These are phyloP conservation scores for Wilhelminamyces savonicus DNA, from an alignment of 805 yeast genomes.

Conservation along the genomic window DNA sequence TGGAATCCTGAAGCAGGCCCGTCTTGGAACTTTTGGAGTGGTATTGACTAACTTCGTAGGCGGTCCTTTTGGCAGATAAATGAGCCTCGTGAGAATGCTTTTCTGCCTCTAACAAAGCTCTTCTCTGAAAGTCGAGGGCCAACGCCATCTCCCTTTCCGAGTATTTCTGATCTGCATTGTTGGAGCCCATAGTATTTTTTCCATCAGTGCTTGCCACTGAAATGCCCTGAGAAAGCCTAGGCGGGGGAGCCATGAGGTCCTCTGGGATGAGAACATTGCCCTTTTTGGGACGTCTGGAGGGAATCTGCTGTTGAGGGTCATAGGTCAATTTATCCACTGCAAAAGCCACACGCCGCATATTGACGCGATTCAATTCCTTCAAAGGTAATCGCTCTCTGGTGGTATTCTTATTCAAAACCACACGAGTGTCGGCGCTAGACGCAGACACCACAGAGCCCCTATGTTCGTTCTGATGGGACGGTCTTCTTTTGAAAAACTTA, in stretches of 20 bases:
- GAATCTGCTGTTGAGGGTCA: slow-evolving; percentile 62
- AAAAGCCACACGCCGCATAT: slow-evolving; percentile 64
- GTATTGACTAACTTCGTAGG: slow-evolving; percentile 53
- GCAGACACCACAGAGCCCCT: slow-evolving; percentile 4
- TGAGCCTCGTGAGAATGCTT: slow-evolving; percentile 77
- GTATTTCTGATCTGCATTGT: slow-evolving; percentile 16
- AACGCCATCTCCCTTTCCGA: slow-evolving; percentile 43
- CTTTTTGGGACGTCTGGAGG: slow-evolving; percentile 46
- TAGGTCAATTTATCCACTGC: slow-evolving; percentile 64
- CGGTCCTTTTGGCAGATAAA: slow-evolving; percentile 61
- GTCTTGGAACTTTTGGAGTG: slow-evolving; percentile 13
- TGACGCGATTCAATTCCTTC: slow-evolving; percentile 22
- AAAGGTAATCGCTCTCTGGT: slow-evolving; percentile 29
- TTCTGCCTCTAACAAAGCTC: slow-evolving; percentile 53
- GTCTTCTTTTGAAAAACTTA: slow-evolving; percentile 11
- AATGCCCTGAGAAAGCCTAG: slow-evolving; percentile 64
- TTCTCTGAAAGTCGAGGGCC: slow-evolving; percentile 55
- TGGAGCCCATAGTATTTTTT: slow-evolving; percentile 3
- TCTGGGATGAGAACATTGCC: slow-evolving; percentile 57
- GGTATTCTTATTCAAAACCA: slow-evolving; percentile 41
- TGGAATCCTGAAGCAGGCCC: not conserved
- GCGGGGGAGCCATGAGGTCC: slow-evolving; percentile 57
- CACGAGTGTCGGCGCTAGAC: slow-evolving; percentile 10
- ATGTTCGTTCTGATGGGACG: slow-evolving; percentile 2
- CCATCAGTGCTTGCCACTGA: slow-evolving; percentile 36